A percentile compares a stretch with the other conserved stretches of the same genome.
phyloP scores from a whole-genome alignment of 1,139 yeast species.

The Suhomyces bribrorum region DNA sequence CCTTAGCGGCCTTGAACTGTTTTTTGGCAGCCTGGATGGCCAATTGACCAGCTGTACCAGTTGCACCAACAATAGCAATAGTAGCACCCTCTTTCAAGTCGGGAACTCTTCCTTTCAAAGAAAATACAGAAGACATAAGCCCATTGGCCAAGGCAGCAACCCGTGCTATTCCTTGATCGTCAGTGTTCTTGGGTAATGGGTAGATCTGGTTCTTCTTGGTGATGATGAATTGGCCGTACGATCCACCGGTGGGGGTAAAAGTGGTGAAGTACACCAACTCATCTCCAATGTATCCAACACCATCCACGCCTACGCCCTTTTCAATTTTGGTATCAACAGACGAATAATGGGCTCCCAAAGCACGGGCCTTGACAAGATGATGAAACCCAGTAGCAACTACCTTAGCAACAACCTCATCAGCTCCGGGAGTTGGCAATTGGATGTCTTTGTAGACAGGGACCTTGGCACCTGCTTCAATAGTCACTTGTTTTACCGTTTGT shows the following conservation, averaged over 20 bases:
- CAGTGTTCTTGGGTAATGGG: conserved; percentile 12
- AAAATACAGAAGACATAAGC: conserved; percentile 14
- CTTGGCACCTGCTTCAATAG: conserved; percentile 3
- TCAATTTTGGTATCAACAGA: conserved; percentile 4
- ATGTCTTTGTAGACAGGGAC: conserved; percentile 9
- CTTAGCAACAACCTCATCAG: conserved; percentile 17
- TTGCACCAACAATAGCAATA: conserved; percentile 20
- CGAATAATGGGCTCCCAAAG: conserved; percentile 20
- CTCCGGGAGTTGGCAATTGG: conserved; percentile 10
- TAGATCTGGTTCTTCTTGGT: conserved; percentile 11
- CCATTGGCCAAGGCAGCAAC: conserved; percentile 19
- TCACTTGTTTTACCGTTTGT: conserved; percentile 2
- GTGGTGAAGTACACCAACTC: conserved; percentile 17
- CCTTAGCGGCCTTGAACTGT: conserved; percentile 17
- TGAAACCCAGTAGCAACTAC: conserved; percentile 21
- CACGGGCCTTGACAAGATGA: conserved; percentile 20
- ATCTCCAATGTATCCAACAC: conserved; percentile 17
- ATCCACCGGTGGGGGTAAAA: conserved; percentile 11
- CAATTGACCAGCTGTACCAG: conserved; percentile 21
- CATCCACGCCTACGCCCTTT: conserved; percentile 17
- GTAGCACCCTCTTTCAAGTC: conserved; percentile 12
- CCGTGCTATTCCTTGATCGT: conserved; percentile 11
- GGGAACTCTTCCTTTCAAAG: conserved; percentile 14
- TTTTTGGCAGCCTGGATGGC: conserved; percentile 20
- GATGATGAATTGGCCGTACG: conserved; percentile 15